Base-by-base conservation (phyloP, 2,329 filamentous ascomycete species). In the Lasiodiplodia sp. region DNA sequence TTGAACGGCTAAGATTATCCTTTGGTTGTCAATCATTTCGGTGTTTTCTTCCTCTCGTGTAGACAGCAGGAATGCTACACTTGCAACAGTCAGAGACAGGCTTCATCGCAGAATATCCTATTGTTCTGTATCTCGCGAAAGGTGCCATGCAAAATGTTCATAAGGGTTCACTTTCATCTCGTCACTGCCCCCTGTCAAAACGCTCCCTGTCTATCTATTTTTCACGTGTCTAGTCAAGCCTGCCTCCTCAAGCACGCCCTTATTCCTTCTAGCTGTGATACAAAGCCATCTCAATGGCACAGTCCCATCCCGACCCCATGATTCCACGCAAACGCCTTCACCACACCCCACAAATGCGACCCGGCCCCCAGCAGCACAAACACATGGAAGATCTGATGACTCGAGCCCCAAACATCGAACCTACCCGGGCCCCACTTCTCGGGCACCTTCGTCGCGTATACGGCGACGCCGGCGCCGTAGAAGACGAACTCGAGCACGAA, bases 361-460 rank as follows among this genome's bases (percentile, higher is more conserved):
- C n/a, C 60, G 5, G 60, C 60, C 31, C 60, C 60, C 10, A 38
- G 2, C 44, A 64, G 11, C 28, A 86, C 83, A 69, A 82, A 76
- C 2, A 84, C 70, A 68, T 87, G 84, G 75, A 87, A 82, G 25
- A 85, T 73, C 73, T 86, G 83, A 72, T 86, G 84, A 14, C 67
- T 82, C 84, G 1, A 82, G 78, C 1, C 83, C 84, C 23, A 82
- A 1, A 86, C 72, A 69, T 86, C 84, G 62, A 85, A 86, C 2
- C 68, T 75, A 16, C 77, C 76, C 2, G 81, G 83, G 51, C 75
- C 81, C 76, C 80, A 82, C 60, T 75, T 75, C 71, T 85, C 83
- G 0, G 84, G 83, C 16, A 85, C 75, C 73, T 79, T 75, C 4
- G 76, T 67, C 44, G 75, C 79, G 70, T 85, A 85, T 2, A 77